Base-by-base conservation (phyloP, 2,329 filamentous ascomycete species). In the Blastomyces silverae region DNA sequence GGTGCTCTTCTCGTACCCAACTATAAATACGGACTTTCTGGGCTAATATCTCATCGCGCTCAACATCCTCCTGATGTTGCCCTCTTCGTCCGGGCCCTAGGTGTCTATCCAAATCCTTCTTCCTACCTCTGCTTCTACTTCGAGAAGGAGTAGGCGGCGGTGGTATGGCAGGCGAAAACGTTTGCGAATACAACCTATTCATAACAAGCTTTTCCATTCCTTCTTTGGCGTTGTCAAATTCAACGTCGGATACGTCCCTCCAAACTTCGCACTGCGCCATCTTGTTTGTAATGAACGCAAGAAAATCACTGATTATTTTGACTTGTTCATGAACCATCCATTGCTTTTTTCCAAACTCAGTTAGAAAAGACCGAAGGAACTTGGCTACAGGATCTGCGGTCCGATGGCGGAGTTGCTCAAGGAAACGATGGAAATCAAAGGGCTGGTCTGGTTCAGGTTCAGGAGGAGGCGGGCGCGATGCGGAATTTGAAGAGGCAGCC, bases 291-390 rank as follows among this genome's bases (percentile, higher is more conserved):
- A 99, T 99, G 73, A 99, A 99, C 56, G 92, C 87, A 59, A 99
- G 81, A 70, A 99, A 99, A 75, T 99, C 95, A 69, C 91, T 87
- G 67, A 99, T 96, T 67, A 99, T 97, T 79, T 99, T 99, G 74
- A 97, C 94, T 76, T 99, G 94, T 78, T 99, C 94, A 75, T 99
- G 94, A 7, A 97, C 94, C 90, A 96, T 96, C 94, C 94, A 99
- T 77, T 97, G 94, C 70, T 92, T 91, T 80, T 97, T 99, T 46
- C 87, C 91, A 77, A 99, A 99, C 76, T 99, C 95, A 60, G 87
- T 87, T 39, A 99, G 80, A 72, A 99, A 99, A 0, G 94, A 97
- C 69, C 95, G 90, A 57, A 99, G 83, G 73, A 97, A 99, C 68
- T 93, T 89, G 5, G 95, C 95, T 1, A 99, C 93, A 0, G 95